Evolutionary conservation across 2,329 filamentous ascomycete species (phyloP), one percentile per base, ranked within the genome.

Genomic region (Neoascochyta sp.): DNA sequence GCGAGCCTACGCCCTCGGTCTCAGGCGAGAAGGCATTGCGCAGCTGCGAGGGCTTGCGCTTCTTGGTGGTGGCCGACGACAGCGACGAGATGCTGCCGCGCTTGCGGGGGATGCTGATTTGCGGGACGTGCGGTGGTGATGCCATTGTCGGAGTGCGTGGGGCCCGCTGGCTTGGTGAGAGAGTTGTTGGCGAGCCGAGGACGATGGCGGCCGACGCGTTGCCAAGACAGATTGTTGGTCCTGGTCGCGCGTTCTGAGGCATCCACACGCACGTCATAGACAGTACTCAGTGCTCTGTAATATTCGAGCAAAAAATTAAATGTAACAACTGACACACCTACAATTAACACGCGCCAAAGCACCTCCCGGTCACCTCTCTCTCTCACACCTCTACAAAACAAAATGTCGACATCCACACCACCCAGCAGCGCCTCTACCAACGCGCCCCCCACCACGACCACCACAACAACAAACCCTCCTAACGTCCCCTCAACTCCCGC

Each of bases 21-120:
- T 79, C 81, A 15, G 84, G 83, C 0, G 84, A 83, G 54, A 88
- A 92, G 0, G 84, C 87, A 4, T 86, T 89, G 21, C 86, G 83
- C 2, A 92, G 75, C 3, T 80, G 74, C 9, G 81, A 86, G 5
- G 80, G 73, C 56, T 89, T 89, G 53, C 84, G 81, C 25, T 81
- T 80, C 57, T 86, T 86, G 19, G 10, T 67, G 10, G 46, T 43
- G 26, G 41, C 39, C 4, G 67, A 70, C 3, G 67, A 70, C 24
- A 69, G 65, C 19, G 69, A 69, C 7, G 71, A 68, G 40, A 81
- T 64, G 12, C 75, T 71, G 25, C 73, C 69, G 41, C 81, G 79
- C 58, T 83, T 85, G 62, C 81, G 84, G 52, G 64, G 64, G 14
- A 75, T 74, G 10, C 73, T 65, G 38, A 71, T 66, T 9, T 70